Conservation (phyloP, 2,329 filamentous ascomycete genomes). For the Alternaria triticimaculans region DNA sequence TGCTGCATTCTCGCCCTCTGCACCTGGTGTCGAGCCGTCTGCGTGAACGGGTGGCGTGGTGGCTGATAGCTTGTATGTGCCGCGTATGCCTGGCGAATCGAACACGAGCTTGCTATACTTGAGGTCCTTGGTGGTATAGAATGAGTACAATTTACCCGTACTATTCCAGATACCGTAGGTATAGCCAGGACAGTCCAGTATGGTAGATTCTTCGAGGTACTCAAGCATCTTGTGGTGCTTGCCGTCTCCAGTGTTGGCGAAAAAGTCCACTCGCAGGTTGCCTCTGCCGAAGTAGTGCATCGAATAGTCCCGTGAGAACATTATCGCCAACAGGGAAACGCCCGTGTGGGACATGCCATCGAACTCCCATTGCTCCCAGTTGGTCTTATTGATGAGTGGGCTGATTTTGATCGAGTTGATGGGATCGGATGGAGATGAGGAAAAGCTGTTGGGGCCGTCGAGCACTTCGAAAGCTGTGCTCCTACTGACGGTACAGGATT, state of each 20-base stretch:
- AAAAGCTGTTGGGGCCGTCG: neutral
- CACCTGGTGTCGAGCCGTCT: neutral
- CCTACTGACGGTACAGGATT: neutral
- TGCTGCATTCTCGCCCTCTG: neutral
- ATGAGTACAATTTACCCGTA: neutral
- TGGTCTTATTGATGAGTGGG: neutral
- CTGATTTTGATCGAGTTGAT: neutral
- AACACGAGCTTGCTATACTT: neutral
- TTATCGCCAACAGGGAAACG: neutral
- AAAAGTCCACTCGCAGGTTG: neutral
- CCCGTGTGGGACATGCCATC: neutral
- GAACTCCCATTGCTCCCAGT: neutral
- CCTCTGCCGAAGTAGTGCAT: neutral
- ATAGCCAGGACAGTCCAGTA: neutral
- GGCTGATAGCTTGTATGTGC: neutral
- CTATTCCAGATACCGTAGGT: neutral
- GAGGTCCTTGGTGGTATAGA: neutral
- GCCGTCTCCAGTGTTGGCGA: neutral
- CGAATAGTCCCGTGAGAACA: neutral
- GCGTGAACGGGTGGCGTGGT: neutral
- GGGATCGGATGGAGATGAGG: neutral
- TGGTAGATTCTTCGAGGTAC: neutral
- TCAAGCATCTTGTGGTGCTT: neutral
- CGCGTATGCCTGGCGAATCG: neutral
- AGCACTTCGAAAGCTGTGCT: neutral